Percentiles rank a stretch among this genome's conserved stretches.
Evolutionary conservation across 495 filamentous ascomycete genomes (phyloP).

Genomic region (Daldinia vernicosa): DNA sequence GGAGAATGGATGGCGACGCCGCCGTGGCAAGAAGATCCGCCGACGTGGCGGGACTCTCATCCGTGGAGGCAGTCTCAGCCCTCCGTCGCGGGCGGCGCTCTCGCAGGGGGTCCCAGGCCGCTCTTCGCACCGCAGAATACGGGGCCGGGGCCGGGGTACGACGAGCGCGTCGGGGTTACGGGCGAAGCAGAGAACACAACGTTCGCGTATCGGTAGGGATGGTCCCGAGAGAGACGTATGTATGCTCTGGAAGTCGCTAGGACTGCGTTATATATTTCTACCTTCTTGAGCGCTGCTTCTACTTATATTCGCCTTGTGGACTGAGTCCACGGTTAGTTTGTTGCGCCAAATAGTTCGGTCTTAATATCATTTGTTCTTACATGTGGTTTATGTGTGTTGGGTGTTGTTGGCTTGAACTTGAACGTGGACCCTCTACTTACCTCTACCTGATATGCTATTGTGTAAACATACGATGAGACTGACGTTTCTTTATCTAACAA

Average conservation of each 20-base stretch:
- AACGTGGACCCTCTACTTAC: neutral
- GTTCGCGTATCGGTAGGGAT: conserved; percentile 34
- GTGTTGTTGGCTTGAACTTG: neutral
- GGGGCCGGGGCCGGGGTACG: conserved; percentile 1
- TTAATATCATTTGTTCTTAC: conserved; percentile 26
- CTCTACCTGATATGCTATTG: neutral
- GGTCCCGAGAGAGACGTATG: neutral
- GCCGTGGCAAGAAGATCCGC: conserved; percentile 36
- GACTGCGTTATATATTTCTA: conserved; percentile 6
- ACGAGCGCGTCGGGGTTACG: conserved; percentile 19
- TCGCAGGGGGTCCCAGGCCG: conserved; percentile 6
- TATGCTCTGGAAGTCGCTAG: neutral
- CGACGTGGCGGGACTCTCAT: conserved; percentile 41
- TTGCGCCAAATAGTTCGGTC: conserved; percentile 20
- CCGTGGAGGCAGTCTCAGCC: conserved; percentile 36
- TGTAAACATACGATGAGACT: neutral
- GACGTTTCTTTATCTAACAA: neutral
- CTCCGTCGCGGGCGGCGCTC: conserved; percentile 16
- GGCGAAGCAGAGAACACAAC: conserved; percentile 33
- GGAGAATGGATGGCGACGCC: conserved; percentile 38
- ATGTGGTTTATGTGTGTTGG: neutral
- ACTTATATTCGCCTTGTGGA: conserved; percentile 33
- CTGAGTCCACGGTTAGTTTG: conserved; percentile 26
- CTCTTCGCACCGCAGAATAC: neutral
- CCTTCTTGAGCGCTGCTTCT: conserved; percentile 2